A percentile compares a stretch with the other conserved stretches of the same genome.
Conservation (phyloP, 2,329 filamentous ascomycete genomes). For the Clarireedia monteithiana region DNA sequence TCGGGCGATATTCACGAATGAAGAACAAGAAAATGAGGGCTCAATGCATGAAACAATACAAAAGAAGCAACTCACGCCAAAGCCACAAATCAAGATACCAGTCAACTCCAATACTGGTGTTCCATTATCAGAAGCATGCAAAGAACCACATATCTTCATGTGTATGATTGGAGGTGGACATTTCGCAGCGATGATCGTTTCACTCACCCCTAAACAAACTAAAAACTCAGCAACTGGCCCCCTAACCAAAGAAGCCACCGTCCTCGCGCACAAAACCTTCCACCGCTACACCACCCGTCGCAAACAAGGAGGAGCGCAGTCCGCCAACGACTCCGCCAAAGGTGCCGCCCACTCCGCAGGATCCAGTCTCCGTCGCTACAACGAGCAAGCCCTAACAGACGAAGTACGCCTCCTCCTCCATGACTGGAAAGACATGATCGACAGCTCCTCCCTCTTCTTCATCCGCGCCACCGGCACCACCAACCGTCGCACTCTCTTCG, state of each 20-base stretch:
- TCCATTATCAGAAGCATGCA: conserved; percentile 47
- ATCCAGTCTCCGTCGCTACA: conserved; percentile 82
- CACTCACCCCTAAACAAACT: conserved; percentile 69
- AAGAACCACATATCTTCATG: conserved; percentile 81
- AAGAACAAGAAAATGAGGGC: conserved; percentile 58
- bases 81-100: conserved; percentile 38
- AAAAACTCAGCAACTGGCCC: conserved; percentile 57
- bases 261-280: conserved; percentile 94
- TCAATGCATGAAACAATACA: conserved; percentile 60
- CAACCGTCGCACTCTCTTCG: conserved; percentile 81
- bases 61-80: conserved; percentile 69
- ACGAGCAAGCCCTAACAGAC: conserved; percentile 82
- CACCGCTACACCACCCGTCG: conserved; percentile 93
- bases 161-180: conserved; percentile 99
- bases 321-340: conserved; percentile 88
- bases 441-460: conserved; percentile 78
- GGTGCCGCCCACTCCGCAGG: conserved; percentile 91
- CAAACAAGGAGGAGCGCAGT: conserved; percentile 94
- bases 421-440: conserved; percentile 82
- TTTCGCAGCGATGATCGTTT: conserved; percentile 94
- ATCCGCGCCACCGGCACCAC: conserved; percentile 81
- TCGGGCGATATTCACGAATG: conserved; percentile 65
- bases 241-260: conserved; percentile 76
- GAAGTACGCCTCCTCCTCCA: conserved; percentile 75
- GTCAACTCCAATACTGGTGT: conserved; percentile 50